Conservation (phyloP, 148 eudicot genomes). For the Fagopyrum esculentum region DNA sequence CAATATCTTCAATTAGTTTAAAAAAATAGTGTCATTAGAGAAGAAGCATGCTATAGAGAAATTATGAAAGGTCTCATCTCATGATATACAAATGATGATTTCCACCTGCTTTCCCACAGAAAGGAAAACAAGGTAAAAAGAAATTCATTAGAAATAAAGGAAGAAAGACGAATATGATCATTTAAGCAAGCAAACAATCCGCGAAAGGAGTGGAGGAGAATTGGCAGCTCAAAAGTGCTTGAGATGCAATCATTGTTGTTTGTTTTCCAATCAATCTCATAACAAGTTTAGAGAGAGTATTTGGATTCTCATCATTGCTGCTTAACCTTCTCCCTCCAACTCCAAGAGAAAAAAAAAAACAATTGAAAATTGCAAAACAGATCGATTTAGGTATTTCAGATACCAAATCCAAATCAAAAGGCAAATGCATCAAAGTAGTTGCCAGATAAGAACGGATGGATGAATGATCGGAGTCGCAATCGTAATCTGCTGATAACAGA, state of each 20-base stretch:
- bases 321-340: neutral
- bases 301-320: slow-evolving; percentile 17
- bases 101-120: neutral
- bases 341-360: neutral
- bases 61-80: neutral
- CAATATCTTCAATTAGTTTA: too few relatives aligned
- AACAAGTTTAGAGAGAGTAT: slow-evolving; percentile 10
- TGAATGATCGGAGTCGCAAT: slow-evolving; percentile 21
- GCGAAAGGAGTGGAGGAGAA: neutral
- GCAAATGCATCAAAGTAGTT: slow-evolving; percentile 12
- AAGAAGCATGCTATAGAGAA: neutral
- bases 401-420: neutral
- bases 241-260: slow-evolving; percentile 15
- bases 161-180: neutral
- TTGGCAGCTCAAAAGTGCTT: slow-evolving; percentile 20
- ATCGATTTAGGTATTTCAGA: neutral
- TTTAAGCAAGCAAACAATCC: neutral
- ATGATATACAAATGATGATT: slow-evolving; percentile 10
- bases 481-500: slow-evolving; percentile 1
- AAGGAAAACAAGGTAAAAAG: neutral
- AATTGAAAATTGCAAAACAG: neutral
- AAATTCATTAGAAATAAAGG: neutral
- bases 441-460: neutral
- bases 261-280: neutral
- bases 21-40: neutral